A percentile compares a stretch with the other conserved stretches of the same genome.
Evolutionary conservation across 2,329 filamentous ascomycete species (phyloP).

Genomic region (Cephalotrichum gorgonifer): DNA sequence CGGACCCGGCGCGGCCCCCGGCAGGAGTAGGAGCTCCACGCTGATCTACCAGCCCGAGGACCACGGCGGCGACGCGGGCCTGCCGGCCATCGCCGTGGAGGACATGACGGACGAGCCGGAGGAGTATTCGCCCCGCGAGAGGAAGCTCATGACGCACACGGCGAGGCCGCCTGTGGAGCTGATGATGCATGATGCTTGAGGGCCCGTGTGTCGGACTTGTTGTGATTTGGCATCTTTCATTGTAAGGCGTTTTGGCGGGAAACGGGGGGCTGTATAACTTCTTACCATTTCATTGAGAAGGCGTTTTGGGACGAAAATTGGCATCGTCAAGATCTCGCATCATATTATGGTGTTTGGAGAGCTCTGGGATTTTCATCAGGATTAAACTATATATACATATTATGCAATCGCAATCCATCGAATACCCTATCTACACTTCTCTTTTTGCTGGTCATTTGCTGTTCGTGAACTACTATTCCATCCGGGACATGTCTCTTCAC

Average conservation of each 20-base stretch:
- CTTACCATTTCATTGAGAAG: not conserved
- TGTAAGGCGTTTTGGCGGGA: not conserved
- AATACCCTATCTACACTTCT: too few relatives aligned
- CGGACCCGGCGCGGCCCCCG: conserved; percentile 13
- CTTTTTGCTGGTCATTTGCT: too few relatives aligned
- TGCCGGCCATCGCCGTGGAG: conserved; percentile 58
- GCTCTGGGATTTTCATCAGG: too few relatives aligned
- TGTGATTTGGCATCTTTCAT: not conserved
- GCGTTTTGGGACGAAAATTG: too few relatives aligned
- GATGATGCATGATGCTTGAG: conserved; percentile 44
- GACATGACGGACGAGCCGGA: conserved; percentile 52
- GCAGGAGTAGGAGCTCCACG: conserved; percentile 52
- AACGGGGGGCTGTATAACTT: not conserved
- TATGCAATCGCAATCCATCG: too few relatives aligned
- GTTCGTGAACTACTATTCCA: too few relatives aligned
- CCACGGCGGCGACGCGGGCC: conserved; percentile 39
- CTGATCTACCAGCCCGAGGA: conserved; percentile 55
- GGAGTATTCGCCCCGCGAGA: conserved; percentile 24
- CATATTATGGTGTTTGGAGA: too few relatives aligned
- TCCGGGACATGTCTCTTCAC: too few relatives aligned
- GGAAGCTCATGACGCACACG: conserved; percentile 45
- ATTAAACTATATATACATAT: too few relatives aligned
- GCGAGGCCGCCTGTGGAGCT: conserved; percentile 54
- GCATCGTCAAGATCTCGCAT: too few relatives aligned
- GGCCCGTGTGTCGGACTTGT: not conserved